Conservation (phyloP, 345 rosid species). For the Citrus cavaleriei region DNA sequence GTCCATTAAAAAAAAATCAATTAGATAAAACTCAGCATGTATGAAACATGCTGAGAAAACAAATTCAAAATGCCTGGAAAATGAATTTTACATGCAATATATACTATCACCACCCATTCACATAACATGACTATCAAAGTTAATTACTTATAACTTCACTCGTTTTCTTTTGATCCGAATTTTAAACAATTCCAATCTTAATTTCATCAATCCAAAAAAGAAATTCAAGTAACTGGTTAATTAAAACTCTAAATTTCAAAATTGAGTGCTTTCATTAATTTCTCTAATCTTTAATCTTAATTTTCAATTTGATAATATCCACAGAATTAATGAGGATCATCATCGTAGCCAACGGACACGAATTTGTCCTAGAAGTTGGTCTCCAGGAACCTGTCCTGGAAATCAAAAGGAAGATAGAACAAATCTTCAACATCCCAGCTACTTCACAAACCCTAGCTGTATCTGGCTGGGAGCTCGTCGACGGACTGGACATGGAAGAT, state of each 20-base stretch:
- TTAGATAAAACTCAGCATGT: neutral
- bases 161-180: neutral
- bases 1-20: too few species aligned
- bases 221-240: neutral
- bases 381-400: constrained; percentile 54
- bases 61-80: neutral
- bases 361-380: constrained; percentile 52
- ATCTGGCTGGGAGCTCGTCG: constrained; percentile 71
- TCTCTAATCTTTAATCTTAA: neutral
- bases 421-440: constrained; percentile 46
- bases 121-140: neutral
- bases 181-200: neutral
- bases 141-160: neutral
- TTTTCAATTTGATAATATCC: neutral
- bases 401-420: constrained; percentile 58
- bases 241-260: neutral
- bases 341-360: constrained; percentile 40
- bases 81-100: neutral
- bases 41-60: neutral
- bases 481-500: constrained; percentile 89
- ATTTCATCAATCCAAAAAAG: neutral
- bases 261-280: neutral
- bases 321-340: constrained; percentile 46
- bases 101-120: neutral
- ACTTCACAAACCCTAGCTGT: constrained; percentile 54